Evolutionary conservation across 2,329 filamentous ascomycete genomes (phyloP).

Genomic region (Ophiognomonia clavigignenti-juglandacearum): DNA sequence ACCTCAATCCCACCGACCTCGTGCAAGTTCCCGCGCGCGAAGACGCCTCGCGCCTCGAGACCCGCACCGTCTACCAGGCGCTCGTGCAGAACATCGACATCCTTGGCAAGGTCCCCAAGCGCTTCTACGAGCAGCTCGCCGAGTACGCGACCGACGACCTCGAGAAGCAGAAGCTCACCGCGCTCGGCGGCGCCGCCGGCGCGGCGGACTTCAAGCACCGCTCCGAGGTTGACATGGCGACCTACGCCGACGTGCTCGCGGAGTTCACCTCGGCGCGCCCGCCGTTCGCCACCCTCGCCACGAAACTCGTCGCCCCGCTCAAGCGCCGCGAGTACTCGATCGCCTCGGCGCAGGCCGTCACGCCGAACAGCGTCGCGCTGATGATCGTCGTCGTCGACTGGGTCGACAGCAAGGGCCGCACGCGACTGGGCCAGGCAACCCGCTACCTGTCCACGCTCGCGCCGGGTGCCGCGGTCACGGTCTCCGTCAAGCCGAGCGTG

Average conservation of each 20-base stretch:
- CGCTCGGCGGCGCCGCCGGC: conserved; percentile 72
- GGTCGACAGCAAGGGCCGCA: conserved; percentile 82
- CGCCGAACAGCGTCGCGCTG: conserved; percentile 80
- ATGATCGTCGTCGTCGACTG: conserved; percentile 98
- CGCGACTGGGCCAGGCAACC: conserved; percentile 89
- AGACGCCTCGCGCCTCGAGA: conserved; percentile 67
- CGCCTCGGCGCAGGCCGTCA: conserved; percentile 92
- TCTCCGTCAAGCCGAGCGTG: conserved; percentile 93
- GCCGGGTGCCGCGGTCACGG: conserved; percentile 75
- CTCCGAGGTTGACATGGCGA: conserved; percentile 84
- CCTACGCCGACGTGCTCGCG: conserved; percentile 83
- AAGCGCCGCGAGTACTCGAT: conserved; percentile 99
- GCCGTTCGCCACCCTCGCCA: conserved; percentile 76
- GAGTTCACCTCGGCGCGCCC: conserved; percentile 90
- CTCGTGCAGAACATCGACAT: conserved; percentile 92
- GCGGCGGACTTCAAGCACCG: conserved; percentile 89
- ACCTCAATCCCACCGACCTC: conserved; percentile 73
- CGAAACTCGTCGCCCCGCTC: conserved; percentile 77
- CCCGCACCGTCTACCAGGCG: conserved; percentile 88
- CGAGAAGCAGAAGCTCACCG: conserved; percentile 75
- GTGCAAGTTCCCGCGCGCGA: conserved; percentile 91
- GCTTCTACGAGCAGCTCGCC: conserved; percentile 90
- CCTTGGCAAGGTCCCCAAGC: conserved; percentile 93
- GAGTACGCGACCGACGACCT: conserved; percentile 78
- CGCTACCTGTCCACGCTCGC: conserved; percentile 77